Evolutionary conservation across 345 rosid species (phyloP).

Genomic region (Eucalyptus microcorys): DNA sequence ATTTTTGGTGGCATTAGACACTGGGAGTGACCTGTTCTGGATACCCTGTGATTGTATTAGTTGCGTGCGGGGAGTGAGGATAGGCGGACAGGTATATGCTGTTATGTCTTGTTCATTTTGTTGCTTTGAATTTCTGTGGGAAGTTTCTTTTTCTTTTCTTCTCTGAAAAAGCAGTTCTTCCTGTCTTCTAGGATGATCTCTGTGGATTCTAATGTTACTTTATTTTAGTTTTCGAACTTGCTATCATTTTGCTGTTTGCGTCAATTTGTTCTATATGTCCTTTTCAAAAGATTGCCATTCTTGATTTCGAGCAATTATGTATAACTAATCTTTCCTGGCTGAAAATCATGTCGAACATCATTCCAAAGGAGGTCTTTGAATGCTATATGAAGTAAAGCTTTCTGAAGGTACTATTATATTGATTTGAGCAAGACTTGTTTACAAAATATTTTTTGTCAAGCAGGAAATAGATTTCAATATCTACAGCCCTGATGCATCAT

Average conservation of each 20-base stretch:
- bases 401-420: not conserved
- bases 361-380: not conserved
- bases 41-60: constrained; percentile 71
- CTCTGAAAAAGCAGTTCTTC: not conserved
- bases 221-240: not conserved
- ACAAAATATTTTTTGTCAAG: not conserved
- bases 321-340: not conserved
- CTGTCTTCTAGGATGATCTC: not conserved
- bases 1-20: constrained; percentile 78
- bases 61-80: constrained; percentile 35
- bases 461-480: constrained; percentile 46
- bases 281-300: not conserved
- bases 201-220: not conserved
- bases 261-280: not conserved
- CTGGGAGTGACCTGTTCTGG: constrained; percentile 95
- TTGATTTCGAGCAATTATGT: not conserved
- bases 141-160: not conserved
- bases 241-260: not conserved
- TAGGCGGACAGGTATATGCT: constrained; percentile 22
- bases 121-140: not conserved
- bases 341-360: not conserved
- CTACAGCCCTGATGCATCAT: constrained; percentile 52
- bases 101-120: not conserved
- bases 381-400: not conserved
- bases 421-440: not conserved